phyloP scores from a whole-genome alignment of 1,284 basidiomycete species.

The Apiotrichum sp. region DNA sequence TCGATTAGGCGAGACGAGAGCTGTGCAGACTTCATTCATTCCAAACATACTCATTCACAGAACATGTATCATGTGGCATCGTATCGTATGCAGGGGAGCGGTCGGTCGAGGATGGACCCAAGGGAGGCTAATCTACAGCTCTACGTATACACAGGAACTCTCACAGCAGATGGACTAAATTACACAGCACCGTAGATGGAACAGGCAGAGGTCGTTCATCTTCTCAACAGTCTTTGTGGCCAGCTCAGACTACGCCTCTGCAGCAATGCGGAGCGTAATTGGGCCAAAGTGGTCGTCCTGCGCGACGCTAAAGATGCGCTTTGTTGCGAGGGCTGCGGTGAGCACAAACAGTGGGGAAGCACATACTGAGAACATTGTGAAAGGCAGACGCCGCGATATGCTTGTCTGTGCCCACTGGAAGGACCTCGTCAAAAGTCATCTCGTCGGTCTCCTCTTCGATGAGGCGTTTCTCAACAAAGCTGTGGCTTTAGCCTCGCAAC shows the following conservation, averaged over 20 bases:
- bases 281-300: conserved; percentile 20
- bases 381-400: conserved; percentile 33
- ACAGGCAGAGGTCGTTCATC: too few relatives aligned
- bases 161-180: too few relatives aligned
- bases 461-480: conserved; percentile 27
- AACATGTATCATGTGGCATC: conserved; percentile 1
- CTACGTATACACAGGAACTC: too few relatives aligned
- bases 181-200: too few relatives aligned
- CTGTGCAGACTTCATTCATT: too few relatives aligned
- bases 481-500: background rate
- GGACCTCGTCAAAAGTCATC: conserved; percentile 55
- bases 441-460: conserved; percentile 52
- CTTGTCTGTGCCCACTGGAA: conserved; percentile 11
- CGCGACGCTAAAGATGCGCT: conserved; percentile 23
- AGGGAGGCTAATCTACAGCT: too few relatives aligned
- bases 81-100: background rate
- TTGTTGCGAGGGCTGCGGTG: conserved; percentile 35
- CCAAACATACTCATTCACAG: background rate
- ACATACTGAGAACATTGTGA: conserved; percentile 40
- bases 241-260: background rate
- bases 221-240: too few relatives aligned
- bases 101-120: too few relatives aligned
- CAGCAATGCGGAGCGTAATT: conserved; percentile 23
- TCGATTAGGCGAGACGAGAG: too few relatives aligned
- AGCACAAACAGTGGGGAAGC: too few relatives aligned